phyloP scores from a whole-genome alignment of 1,284 basidiomycete genomes.

The Apiotrichum laibachii region DNA sequence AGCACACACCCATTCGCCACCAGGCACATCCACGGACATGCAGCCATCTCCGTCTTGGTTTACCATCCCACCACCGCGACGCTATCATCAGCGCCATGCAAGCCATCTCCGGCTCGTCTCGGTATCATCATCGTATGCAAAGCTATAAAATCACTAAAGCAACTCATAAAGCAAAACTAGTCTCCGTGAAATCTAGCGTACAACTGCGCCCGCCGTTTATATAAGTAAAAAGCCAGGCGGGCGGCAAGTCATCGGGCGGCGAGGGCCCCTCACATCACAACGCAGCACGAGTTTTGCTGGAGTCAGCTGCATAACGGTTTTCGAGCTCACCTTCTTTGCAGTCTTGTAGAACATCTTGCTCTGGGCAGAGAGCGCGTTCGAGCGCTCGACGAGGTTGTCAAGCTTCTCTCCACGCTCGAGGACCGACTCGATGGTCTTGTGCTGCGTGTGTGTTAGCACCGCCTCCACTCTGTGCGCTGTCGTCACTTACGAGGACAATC shows the following conservation, averaged over 20 bases:
- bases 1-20: too few relatives aligned
- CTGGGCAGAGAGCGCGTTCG: conserved; percentile 82
- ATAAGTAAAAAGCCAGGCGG: too few relatives aligned
- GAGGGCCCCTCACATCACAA: conserved; percentile 51
- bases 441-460: conserved; percentile 56
- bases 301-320: neutral
- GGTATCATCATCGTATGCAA: too few relatives aligned
- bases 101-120: too few relatives aligned
- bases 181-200: conserved; percentile 2
- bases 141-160: neutral
- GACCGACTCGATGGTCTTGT: conserved; percentile 99
- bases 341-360: conserved; percentile 96
- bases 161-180: neutral
- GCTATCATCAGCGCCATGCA: too few relatives aligned
- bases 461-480: neutral
- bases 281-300: conserved; percentile 70
- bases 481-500: conserved; percentile 76
- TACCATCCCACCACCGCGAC: too few relatives aligned
- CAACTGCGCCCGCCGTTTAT: conserved; percentile 9
- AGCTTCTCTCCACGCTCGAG: conserved; percentile 95
- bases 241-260: too few relatives aligned
- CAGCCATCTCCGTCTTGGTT: too few relatives aligned
- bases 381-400: conserved; percentile 93
- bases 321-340: conserved; percentile 71
- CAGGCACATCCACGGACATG: too few relatives aligned